Evolutionary conservation across 176 grass and related monocot genomes (phyloP).

Genomic region (Pharus latifolius): DNA sequence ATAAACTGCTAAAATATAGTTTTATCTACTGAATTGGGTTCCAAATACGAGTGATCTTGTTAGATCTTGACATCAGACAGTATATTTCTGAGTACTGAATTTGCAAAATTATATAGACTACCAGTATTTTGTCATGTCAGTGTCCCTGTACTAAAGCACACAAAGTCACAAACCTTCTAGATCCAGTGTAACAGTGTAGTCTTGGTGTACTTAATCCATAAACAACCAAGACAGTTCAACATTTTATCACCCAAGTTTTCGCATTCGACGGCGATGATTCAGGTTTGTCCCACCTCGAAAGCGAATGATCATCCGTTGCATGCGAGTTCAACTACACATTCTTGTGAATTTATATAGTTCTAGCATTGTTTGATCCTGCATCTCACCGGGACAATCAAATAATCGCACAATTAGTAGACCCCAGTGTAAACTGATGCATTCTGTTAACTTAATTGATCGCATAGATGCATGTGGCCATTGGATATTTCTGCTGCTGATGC

Average conservation of each 20-base stretch:
- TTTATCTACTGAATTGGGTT: not conserved
- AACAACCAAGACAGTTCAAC: not conserved
- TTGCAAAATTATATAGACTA: not conserved
- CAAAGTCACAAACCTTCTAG: constrained; percentile 35
- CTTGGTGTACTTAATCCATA: constrained; percentile 33
- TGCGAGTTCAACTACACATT: not conserved
- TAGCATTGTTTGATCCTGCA: too few species aligned
- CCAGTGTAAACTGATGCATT: not conserved
- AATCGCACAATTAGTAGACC: not conserved
- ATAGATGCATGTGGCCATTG: constrained; percentile 10
- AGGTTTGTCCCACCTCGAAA: not conserved
- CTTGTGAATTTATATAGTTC: constrained; percentile 11
- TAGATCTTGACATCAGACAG: not conserved
- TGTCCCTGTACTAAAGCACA: not conserved
- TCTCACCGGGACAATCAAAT: too few species aligned
- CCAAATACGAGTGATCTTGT: not conserved
- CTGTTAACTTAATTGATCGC: not conserved
- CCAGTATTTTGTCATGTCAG: not conserved
- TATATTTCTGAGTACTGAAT: not conserved
- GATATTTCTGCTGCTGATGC: not conserved
- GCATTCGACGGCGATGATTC: constrained; percentile 7
- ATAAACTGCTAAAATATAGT: not conserved
- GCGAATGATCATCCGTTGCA: not conserved
- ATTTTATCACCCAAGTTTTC: not conserved
- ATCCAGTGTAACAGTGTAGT: not conserved